These are phyloP conservation scores for Ambrosia artemisiifolia DNA, from an alignment of 129 eudicot species.

Conservation along the genomic window DNA sequence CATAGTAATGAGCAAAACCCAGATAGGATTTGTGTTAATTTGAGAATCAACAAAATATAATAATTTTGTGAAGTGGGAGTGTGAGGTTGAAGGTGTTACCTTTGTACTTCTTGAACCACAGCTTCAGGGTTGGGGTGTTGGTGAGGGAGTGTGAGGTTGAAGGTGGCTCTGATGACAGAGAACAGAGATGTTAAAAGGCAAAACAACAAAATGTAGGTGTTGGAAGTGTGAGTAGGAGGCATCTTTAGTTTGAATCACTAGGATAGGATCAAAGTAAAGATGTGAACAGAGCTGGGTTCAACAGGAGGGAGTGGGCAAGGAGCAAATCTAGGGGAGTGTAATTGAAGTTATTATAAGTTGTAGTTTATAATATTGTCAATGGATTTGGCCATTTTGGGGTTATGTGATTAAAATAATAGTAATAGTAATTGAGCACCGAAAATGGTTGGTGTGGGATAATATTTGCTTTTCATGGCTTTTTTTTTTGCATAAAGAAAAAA, in stretches of 20 bases:
- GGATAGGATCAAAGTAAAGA: conserved; percentile 18
- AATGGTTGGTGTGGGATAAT: conserved; percentile 16
- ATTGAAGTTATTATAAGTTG: not conserved
- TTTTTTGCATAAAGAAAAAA: not conserved
- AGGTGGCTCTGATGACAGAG: conserved; percentile 35
- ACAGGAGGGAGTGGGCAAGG: conserved; percentile 17
- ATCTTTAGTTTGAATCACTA: conserved; percentile 30
- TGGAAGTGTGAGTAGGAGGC: conserved; percentile 33
- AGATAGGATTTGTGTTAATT: conserved; percentile 4
- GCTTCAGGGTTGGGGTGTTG: conserved; percentile 91
- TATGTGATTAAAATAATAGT: conserved; percentile 22
- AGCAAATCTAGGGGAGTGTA: conserved; percentile 19
- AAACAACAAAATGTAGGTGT: conserved; percentile 47
- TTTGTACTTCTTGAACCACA: conserved; percentile 74
- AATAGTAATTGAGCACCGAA: conserved; percentile 4
- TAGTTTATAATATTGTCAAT: conserved; percentile 8
- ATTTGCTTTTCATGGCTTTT: conserved; percentile 4
- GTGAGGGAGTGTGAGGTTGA: conserved; percentile 80
- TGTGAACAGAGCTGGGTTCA: conserved; percentile 15
- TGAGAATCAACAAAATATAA: not conserved
- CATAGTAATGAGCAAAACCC: conserved; percentile 24
- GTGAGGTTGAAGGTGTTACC: conserved; percentile 37
- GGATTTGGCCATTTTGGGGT: not conserved
- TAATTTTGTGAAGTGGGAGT: not conserved
- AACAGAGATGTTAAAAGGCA: conserved; percentile 46